phyloP scores from a whole-genome alignment of 108 stramenopile species.

The Epithemia pelagica region DNA sequence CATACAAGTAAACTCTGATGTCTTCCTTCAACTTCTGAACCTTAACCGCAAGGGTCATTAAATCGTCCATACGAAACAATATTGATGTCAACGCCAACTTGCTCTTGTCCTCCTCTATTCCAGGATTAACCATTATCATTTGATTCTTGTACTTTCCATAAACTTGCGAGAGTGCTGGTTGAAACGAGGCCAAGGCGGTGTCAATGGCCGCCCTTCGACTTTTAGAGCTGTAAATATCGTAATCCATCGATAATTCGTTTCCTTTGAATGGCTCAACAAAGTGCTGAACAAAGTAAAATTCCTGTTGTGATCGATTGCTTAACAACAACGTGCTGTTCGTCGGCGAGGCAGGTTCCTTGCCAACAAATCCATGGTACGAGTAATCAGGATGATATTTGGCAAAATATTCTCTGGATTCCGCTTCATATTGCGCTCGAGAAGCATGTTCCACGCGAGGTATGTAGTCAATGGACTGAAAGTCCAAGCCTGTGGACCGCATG shows the following conservation, averaged over 20 bases:
- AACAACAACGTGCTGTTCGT: neutral
- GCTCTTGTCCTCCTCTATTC: no score
- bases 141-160: neutral
- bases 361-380: conserved; percentile 22
- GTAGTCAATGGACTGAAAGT: conserved; percentile 28
- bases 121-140: conserved; percentile 22
- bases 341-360: conserved; percentile 2
- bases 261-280: conserved; percentile 40
- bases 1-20: neutral
- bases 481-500: conserved; percentile 13
- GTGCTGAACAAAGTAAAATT: conserved; percentile 16
- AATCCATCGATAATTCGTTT: conserved; percentile 39
- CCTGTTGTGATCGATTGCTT: neutral
- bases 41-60: neutral
- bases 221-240: conserved; percentile 14
- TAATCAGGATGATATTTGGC: conserved; percentile 12
- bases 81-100: neutral
- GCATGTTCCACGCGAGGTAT: conserved; percentile 13
- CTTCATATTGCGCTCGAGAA: conserved; percentile 18
- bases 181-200: neutral
- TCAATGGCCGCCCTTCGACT: neutral
- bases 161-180: conserved; percentile 12
- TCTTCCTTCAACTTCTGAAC: neutral
- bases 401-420: conserved; percentile 20
- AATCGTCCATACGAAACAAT: neutral